Evolutionary conservation across 176 grass and related monocot genomes (phyloP), one percentile per base, ranked within the genome.

Genomic region (Zoysia pacifica): DNA sequence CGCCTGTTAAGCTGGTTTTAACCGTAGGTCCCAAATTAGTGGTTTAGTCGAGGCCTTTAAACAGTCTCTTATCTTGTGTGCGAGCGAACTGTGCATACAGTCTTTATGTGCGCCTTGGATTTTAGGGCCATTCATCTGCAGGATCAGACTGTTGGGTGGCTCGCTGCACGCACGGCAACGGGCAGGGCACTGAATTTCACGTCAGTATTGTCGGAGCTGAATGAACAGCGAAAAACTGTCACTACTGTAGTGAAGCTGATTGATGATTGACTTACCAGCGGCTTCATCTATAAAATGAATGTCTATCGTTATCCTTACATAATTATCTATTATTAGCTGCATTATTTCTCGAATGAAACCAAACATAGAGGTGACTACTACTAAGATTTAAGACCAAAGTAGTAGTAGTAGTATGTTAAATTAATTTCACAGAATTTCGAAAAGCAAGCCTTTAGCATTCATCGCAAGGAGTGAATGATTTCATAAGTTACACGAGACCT

Each of bases 121-220:
- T 84, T 75, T 75, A 71, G 72, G 48, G 40, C 11, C 48, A 50
- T 60, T 58, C 76, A 37, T 9, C 28, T 49, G 76, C 64, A 65
- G 15, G 62, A 67, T 49, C 42, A 13, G 7, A 39, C 47, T 68
- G 1, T 65, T 60, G 63, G 56, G 4, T 52, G 8, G 59, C 43
- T 44, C n/a, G 28, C 11, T 76, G 65, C 38, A 38, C 46, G 65
- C 78, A 81, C 82, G 79, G 72, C 59, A 46, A 44, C 0, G 58
- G 44, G 36, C 66, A 13, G 20, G 50, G 72, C 72, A 71, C 77
- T 72, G 82, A 77, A 89, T 77, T 60, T 39, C 11, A 67, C 60
- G 78, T 36, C 72, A 7, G 35, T 19, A 37, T 35, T 76, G 71
- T 45, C 18, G 48, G 64, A 49, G 70, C 28, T 20, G 48, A 41